Evolutionary conservation across 2,329 filamentous ascomycete genomes (phyloP), one percentile per base, ranked within the genome.

Genomic region (Ceratocystis diversiconidia): DNA sequence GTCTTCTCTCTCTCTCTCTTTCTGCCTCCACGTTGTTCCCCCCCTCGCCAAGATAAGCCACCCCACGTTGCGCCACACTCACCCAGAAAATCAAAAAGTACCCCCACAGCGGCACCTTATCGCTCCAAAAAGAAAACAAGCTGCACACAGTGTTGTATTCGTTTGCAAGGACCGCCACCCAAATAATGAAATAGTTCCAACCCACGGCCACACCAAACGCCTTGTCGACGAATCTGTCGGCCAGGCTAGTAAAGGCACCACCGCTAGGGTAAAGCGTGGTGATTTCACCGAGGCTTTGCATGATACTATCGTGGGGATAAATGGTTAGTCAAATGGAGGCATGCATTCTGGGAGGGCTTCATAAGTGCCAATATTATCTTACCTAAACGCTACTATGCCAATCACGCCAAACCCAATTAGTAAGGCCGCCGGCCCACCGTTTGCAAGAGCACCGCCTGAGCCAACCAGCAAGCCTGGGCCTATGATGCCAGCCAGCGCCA

Each of bases 31-130:
- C 17, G 15, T 48, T n/a, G 44, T 2, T 28, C 5, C 28, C 28
- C 28, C 28, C 10, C 10, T 10, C 2, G 32, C 32, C 32, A 36
- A 36, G 8, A 7, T 3, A 3, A 7, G 3, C 44, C 17, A 48
- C 44, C 19, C 5, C 7, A 4, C 48, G 48, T 12, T 41, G 36
- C 36, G 36, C 36, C 36, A 12, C 8, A 71, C 75, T 36, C 66
- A 84, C 81, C 84, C 87, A 90, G 70, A 90, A 85, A n/a, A 90
- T 80, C 36, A 87, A 76, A 67, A 90, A 89, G 72, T 79, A 91
- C 68, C 78, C 86, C 86, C 77, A 90, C 72, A 81, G 75, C 65
- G 80, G 88, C 57, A 79, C 78, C 68, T 73, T 79, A 52, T 84
- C 82, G 28, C 78, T 82, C 86, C 85, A 89, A 70, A 86, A 86